Evolutionary conservation across 305 asterid species (phyloP).

Genomic region (Fraxinus latifolia): DNA sequence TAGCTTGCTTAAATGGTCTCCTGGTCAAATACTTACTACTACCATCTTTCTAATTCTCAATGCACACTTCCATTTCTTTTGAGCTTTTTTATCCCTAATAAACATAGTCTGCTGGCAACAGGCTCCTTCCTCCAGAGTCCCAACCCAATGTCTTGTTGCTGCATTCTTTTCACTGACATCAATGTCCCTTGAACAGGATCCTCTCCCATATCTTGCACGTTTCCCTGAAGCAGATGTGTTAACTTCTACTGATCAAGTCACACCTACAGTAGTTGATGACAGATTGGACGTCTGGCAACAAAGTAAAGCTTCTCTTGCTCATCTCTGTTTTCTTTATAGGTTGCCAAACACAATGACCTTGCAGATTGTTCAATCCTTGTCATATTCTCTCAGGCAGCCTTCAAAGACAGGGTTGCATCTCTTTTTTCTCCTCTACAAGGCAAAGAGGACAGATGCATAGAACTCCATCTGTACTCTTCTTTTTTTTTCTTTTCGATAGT

Average conservation of each 20-base stretch:
- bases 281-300: constrained; percentile 81
- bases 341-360: neutral
- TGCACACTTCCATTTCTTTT: constrained; percentile 1
- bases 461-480: constrained; percentile 7
- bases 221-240: constrained; percentile 95
- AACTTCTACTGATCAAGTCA: constrained; percentile 90
- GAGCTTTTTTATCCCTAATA: neutral
- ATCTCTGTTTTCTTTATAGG: neutral
- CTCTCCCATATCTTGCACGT: constrained; percentile 91
- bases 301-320: constrained; percentile 50
- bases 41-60: neutral
- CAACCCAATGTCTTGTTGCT: constrained; percentile 3
- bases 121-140: constrained; percentile 2
- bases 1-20: neutral
- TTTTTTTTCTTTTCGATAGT: neutral
- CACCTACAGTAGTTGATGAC: constrained; percentile 88
- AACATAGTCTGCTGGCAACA: neutral
- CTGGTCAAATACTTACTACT: neutral
- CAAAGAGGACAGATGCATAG: constrained; percentile 12
- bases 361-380: neutral
- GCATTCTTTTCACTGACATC: constrained; percentile 24
- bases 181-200: constrained; percentile 63
- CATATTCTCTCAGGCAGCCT: neutral
- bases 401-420: neutral
- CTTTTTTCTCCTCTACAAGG: constrained; percentile 9